A percentile compares a stretch with the other conserved stretches of the same genome.
Conservation (phyloP, 2,329 filamentous ascomycete species). For the Tolypocladium ovalisporum region DNA sequence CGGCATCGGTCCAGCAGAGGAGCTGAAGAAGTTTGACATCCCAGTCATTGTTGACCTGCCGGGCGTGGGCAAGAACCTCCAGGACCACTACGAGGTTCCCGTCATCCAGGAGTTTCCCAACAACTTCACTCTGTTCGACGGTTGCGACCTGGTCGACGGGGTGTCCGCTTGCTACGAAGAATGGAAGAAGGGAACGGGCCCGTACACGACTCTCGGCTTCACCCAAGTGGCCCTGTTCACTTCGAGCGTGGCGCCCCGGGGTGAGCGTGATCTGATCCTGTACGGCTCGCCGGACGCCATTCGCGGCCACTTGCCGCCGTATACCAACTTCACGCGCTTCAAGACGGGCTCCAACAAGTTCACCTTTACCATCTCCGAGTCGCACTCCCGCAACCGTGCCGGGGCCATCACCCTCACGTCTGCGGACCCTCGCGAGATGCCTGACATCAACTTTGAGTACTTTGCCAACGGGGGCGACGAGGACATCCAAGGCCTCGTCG, state of each 20-base stretch:
- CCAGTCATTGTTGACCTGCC: conserved; percentile 33
- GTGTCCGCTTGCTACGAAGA: not conserved
- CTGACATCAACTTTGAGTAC: conserved; percentile 49
- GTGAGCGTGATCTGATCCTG: not conserved
- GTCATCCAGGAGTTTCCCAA: conserved; percentile 16
- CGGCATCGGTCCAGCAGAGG: conserved; percentile 32
- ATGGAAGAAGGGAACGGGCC: not conserved
- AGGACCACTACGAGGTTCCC: conserved; percentile 36
- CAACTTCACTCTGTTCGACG: conserved; percentile 1
- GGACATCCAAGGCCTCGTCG: conserved; percentile 27
- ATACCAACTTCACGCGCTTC: not conserved
- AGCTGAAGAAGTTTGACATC: conserved; percentile 33
- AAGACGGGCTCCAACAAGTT: not conserved
- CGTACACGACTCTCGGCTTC: not conserved
- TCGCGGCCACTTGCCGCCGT: not conserved
- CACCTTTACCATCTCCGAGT: conserved; percentile 34
- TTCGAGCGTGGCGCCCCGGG: not conserved
- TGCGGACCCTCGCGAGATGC: conserved; percentile 50
- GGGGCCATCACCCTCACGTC: conserved; percentile 54
- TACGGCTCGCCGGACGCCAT: not conserved
- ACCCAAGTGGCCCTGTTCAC: not conserved
- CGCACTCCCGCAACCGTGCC: conserved; percentile 39
- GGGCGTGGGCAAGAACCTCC: conserved; percentile 47
- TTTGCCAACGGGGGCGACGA: conserved; percentile 37
- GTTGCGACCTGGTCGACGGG: not conserved